Conservation (phyloP, 1,139 yeast genomes). For the Protomyces pachydermus region DNA sequence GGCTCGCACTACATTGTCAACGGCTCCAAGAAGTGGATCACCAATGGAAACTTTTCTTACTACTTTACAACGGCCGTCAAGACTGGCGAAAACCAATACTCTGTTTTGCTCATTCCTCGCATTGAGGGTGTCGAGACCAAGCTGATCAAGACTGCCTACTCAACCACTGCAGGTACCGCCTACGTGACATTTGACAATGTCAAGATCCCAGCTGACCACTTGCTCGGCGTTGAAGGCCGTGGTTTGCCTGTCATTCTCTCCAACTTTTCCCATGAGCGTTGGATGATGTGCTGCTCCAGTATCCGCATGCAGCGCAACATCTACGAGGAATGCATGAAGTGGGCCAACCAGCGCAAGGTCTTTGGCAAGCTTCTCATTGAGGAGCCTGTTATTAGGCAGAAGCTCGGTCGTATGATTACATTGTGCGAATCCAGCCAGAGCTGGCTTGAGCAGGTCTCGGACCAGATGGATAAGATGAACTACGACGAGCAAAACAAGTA, state of each 20-base stretch:
- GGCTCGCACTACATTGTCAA: constrained; percentile 41
- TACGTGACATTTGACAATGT: constrained; percentile 45
- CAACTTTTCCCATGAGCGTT: constrained; percentile 46
- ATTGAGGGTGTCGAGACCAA: constrained; percentile 43
- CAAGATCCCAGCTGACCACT: constrained; percentile 46
- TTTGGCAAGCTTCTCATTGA: constrained; percentile 45
- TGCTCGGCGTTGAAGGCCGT: constrained; percentile 44
- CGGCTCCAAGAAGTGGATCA: constrained; percentile 47
- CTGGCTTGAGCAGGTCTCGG: constrained; percentile 42
- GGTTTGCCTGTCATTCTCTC: constrained; percentile 47
- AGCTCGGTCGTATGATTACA: constrained; percentile 45
- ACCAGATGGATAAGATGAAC: constrained; percentile 39
- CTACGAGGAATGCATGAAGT: constrained; percentile 43
- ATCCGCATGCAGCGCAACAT: constrained; percentile 44
- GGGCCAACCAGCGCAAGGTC: constrained; percentile 44
- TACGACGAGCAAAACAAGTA: constrained; percentile 41
- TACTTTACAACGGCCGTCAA: constrained; percentile 47
- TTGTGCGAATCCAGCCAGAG: constrained; percentile 43
- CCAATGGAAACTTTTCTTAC: constrained; percentile 38
- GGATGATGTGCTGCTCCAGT: constrained; percentile 43
- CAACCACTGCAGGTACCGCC: constrained; percentile 43
- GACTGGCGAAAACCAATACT: constrained; percentile 44
- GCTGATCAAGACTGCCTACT: constrained; percentile 44
- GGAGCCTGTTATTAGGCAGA: constrained; percentile 46
- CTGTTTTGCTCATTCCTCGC: constrained; percentile 43